Conservation (phyloP, 1,139 yeast species). For the Starmera stellimalicola region DNA sequence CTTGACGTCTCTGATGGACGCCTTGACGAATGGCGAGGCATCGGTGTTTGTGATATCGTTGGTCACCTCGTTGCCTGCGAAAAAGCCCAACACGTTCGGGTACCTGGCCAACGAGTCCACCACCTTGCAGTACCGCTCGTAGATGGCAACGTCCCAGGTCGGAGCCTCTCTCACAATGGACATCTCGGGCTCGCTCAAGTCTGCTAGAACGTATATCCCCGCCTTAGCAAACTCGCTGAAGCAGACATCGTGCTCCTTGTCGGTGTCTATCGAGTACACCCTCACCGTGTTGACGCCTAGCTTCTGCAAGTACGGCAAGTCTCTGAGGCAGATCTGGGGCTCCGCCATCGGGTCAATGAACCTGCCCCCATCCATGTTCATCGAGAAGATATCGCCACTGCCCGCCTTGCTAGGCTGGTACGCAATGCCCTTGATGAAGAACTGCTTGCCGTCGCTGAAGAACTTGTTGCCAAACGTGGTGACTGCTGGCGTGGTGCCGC, state of each 20-base stretch:
- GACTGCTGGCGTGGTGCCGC: conserved; percentile 23
- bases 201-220: conserved; percentile 49
- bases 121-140: conserved; percentile 53
- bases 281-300: conserved; percentile 45
- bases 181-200: conserved; percentile 42
- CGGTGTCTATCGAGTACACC: conserved; percentile 46
- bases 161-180: conserved; percentile 44
- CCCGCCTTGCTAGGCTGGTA: conserved; percentile 39
- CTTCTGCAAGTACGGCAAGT: conserved; percentile 35
- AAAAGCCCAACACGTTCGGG: conserved; percentile 43
- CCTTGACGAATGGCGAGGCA: conserved; percentile 53
- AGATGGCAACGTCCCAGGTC: conserved; percentile 46
- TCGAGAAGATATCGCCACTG: conserved; percentile 20
- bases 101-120: conserved; percentile 41
- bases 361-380: conserved; percentile 24
- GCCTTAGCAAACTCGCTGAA: conserved; percentile 41
- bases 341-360: conserved; percentile 48
- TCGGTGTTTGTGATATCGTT: conserved; percentile 37
- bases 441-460: conserved; percentile 37
- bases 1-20: conserved; percentile 51
- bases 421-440: conserved; percentile 50
- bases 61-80: conserved; percentile 57
- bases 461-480: conserved; percentile 39
- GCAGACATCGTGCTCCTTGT: conserved; percentile 41
- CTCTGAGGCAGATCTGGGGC: conserved; percentile 38